Base-by-base conservation (phyloP, 192 early-diverging fungal genomes). In the Linnemannia zychae region DNA sequence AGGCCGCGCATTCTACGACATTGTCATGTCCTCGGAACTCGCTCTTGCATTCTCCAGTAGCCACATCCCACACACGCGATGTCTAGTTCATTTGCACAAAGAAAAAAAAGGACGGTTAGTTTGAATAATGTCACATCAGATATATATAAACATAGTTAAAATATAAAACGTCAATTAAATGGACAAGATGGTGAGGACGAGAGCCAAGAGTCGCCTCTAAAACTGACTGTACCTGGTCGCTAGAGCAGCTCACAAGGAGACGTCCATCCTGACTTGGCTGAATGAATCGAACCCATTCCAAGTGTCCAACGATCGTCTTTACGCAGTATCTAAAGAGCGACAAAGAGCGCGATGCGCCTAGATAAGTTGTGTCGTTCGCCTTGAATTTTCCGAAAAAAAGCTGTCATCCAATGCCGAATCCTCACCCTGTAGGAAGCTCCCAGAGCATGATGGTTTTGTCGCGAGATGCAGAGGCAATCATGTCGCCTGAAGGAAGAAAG, bases 391-490 rank as follows among this genome's bases (percentile, higher is more conserved):
- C 57, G 28, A 28, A 31, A 63, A 24, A 63, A 50, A 17, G 49
- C 57, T 1, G 3, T 33, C 28, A 15, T 3, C 2, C 28, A 13
- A 12, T 57, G n/a, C 12, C 24, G 6, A 31, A 17, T 67, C 40
- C 89, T 44, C 76, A 97, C 94, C 96, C 96, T 48, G 95, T 92
- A 11, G 92, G 72, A 2, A 94, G 68, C 79, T 99, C 97, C 98
- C 98, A 99, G 4, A 98, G 78, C 84, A 95, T 96, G 53, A 99
- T 93, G 0, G 97, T 96, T 80, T 94, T 95, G 82, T 99, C 98
- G 18, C 97, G 94, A 12, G 95, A 96, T 1, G 95, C 95, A n/a
- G 97, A 97, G 6, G 95, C 94, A 13, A 99, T 87, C 71, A 92
- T 92, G 76, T 97, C 96, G 7, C 94, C 90, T 37, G 92, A 92